These are phyloP conservation scores for Metschnikowia arizonensis DNA, from an alignment of 805 yeast species.

Conservation along the genomic window DNA sequence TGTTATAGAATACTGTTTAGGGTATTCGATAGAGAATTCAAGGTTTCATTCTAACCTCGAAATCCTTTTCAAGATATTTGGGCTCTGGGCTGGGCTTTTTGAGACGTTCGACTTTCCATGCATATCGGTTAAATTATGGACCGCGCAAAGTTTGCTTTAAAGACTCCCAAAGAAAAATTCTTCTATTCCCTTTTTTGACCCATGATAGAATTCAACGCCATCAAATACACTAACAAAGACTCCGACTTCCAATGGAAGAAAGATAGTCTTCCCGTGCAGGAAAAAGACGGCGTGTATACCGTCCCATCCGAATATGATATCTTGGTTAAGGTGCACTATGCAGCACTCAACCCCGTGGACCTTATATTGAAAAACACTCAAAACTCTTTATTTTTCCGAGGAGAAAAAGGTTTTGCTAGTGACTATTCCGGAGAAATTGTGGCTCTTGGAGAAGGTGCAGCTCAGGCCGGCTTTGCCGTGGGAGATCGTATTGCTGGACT, in stretches of 20 bases:
- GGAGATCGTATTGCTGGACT: constrained; percentile 33
- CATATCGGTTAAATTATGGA: no score
- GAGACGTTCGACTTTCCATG: no score
- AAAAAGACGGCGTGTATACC: constrained; percentile 8
- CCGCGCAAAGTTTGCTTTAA: no score
- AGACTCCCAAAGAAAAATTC: no score
- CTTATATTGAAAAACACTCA: constrained; percentile 20
- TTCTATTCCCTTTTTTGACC: no score
- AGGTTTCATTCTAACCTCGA: no score
- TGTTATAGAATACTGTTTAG: no score
- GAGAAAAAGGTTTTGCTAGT: constrained; percentile 25
- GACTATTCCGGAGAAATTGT: constrained; percentile 35
- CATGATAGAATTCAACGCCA: constrained; percentile 22
- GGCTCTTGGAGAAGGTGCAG: constrained; percentile 28
- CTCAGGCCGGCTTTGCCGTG: constrained; percentile 18
- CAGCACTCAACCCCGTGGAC: constrained; percentile 36
- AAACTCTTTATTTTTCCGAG: constrained; percentile 9
- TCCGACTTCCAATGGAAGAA: constrained; percentile 14
- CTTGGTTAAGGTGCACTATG: constrained; percentile 30
- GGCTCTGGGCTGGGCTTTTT: no score
- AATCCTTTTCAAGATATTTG: no score
- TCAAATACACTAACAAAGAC: constrained; percentile 17
- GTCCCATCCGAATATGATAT: constrained; percentile 17
- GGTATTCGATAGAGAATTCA: no score
- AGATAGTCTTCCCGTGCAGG: constrained; percentile 13